phyloP scores from a whole-genome alignment of 768 basidiomycete species.

The Sarcodon aspratus region DNA sequence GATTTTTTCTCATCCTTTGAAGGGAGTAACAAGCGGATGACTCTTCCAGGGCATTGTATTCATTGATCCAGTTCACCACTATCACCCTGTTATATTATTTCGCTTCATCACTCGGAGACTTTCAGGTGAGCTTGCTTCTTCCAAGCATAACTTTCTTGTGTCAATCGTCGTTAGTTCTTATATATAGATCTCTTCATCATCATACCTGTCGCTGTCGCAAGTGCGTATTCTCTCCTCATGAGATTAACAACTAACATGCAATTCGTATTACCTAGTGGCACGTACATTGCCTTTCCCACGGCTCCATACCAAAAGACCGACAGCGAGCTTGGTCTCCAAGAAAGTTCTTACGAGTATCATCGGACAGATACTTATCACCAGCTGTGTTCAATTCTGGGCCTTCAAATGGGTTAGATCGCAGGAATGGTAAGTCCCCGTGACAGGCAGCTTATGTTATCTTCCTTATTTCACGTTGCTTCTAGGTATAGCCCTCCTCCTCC shows the following conservation, averaged over 20 bases:
- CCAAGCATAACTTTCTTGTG: neutral
- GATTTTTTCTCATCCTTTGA: neutral
- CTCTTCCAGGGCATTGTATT: slow-evolving; percentile 81
- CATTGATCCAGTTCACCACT: slow-evolving; percentile 97
- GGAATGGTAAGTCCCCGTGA: slow-evolving; percentile 49
- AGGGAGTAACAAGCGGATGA: slow-evolving; percentile 4
- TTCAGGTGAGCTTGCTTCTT: slow-evolving; percentile 50
- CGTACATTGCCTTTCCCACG: slow-evolving; percentile 82
- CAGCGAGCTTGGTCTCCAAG: slow-evolving; percentile 90
- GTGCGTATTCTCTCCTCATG: slow-evolving; percentile 36
- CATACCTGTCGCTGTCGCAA: slow-evolving; percentile 91
- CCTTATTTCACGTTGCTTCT: slow-evolving; percentile 3
- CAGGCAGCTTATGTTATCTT: neutral
- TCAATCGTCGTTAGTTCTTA: slow-evolving; percentile 51
- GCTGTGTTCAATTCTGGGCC: slow-evolving; percentile 72
- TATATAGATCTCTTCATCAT: slow-evolving; percentile 99
- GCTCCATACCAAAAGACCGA: slow-evolving; percentile 84
- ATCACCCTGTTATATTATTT: slow-evolving; percentile 94
- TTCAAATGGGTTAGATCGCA: slow-evolving; percentile 85
- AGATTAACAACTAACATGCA: slow-evolving; percentile 1
- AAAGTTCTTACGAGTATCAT: slow-evolving; percentile 90
- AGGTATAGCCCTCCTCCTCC: slow-evolving; percentile 74
- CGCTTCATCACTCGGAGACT: slow-evolving; percentile 91
- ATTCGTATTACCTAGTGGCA: slow-evolving; percentile 55
- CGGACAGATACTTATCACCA: slow-evolving; percentile 85